Evolutionary conservation across 805 yeast species (phyloP).

Genomic region (Candida morakotiae): DNA sequence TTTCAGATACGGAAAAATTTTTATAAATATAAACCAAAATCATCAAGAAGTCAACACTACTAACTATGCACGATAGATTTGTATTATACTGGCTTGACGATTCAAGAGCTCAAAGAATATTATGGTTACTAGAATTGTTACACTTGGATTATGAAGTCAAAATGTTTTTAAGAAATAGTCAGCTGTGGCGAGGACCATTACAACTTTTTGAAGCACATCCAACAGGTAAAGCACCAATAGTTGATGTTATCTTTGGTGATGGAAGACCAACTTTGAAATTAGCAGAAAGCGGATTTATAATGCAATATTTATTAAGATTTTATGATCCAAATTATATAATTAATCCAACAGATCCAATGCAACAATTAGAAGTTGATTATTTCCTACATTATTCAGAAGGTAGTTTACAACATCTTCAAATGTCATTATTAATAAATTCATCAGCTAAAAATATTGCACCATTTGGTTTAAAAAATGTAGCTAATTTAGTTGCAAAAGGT

Average conservation of each 20-base stretch:
- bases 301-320: conserved; percentile 32
- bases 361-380: conserved; percentile 45
- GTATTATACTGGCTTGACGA: conserved; percentile 37
- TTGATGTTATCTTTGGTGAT: conserved; percentile 40
- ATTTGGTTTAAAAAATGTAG: conserved; percentile 42
- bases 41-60: neutral
- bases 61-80: conserved; percentile 15
- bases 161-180: conserved; percentile 46
- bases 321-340: conserved; percentile 29
- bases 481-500: conserved; percentile 39
- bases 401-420: conserved; percentile 49
- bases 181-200: conserved; percentile 41
- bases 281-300: conserved; percentile 36
- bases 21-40: neutral
- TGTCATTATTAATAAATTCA: conserved; percentile 34
- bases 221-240: conserved; percentile 59
- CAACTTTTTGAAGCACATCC: conserved; percentile 54
- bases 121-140: conserved; percentile 64
- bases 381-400: conserved; percentile 60
- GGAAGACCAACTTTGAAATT: conserved; percentile 30
- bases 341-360: conserved; percentile 28
- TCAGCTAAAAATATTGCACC: conserved; percentile 44
- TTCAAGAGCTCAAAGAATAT: conserved; percentile 57
- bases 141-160: conserved; percentile 52
- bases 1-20: neutral